Evolutionary conservation across 2,329 filamentous ascomycete genomes (phyloP).

Genomic region (Allantophomopsis lycopodina): DNA sequence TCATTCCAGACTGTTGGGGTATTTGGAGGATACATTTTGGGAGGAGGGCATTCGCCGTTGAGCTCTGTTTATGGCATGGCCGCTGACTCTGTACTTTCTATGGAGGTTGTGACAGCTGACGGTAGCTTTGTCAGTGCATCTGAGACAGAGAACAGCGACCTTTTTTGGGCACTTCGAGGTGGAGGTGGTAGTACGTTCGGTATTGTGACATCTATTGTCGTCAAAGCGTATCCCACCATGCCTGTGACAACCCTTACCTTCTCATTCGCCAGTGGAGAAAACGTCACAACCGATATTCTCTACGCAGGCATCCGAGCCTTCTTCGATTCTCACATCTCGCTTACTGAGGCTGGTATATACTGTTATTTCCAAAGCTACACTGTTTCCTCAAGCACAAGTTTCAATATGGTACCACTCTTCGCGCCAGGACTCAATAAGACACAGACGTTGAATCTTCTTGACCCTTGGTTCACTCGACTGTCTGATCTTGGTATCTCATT

Average conservation of each 20-base stretch:
- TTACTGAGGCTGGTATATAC: background rate
- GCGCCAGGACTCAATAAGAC: constrained; percentile 27
- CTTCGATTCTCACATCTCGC: constrained; percentile 29
- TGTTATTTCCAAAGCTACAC: constrained; percentile 19
- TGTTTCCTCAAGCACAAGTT: constrained; percentile 20
- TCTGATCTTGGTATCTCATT: constrained; percentile 20
- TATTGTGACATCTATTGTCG: constrained; percentile 39
- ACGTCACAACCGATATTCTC: constrained; percentile 26
- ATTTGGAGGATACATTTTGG: constrained; percentile 44
- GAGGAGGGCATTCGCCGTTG: constrained; percentile 43
- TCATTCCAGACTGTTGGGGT: constrained; percentile 33
- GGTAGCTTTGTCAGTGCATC: background rate
- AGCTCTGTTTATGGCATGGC: constrained; percentile 38
- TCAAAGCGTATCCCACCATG: constrained; percentile 31
- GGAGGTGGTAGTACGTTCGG: constrained; percentile 36
- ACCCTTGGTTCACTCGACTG: constrained; percentile 28
- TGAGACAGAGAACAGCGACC: background rate
- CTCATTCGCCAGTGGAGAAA: constrained; percentile 20
- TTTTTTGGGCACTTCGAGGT: constrained; percentile 12
- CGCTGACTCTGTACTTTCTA: constrained; percentile 41
- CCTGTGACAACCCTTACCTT: constrained; percentile 29
- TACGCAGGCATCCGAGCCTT: constrained; percentile 27
- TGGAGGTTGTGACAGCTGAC: constrained; percentile 1
- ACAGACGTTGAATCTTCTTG: constrained; percentile 28
- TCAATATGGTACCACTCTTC: constrained; percentile 31